phyloP scores from a whole-genome alignment of 2,329 filamentous ascomycete species.

The Aureobasidium melanogenum region DNA sequence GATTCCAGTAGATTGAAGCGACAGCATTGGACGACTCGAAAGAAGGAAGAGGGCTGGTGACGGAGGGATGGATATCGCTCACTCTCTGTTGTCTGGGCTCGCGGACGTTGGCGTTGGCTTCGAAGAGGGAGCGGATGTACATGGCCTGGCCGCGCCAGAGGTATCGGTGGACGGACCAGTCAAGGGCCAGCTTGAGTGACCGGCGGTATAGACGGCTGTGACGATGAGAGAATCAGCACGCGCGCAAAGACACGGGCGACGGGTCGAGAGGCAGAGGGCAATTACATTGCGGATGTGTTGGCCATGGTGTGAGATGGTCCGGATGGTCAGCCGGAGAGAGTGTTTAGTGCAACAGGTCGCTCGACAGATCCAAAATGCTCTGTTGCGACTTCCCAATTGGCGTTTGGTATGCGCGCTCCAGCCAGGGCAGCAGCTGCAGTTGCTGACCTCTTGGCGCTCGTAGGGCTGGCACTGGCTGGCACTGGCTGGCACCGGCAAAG shows the following conservation, averaged over 20 bases:
- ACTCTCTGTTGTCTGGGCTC: slow-evolving; percentile 84
- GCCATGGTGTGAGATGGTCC: slow-evolving; percentile 8
- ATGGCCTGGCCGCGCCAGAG: slow-evolving; percentile 93
- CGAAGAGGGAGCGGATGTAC: slow-evolving; percentile 91
- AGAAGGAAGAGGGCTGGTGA: neutral
- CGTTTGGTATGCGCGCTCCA: neutral
- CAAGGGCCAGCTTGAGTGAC: slow-evolving; percentile 83
- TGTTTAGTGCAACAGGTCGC: neutral
- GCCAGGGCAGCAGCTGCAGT: neutral
- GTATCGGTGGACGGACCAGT: slow-evolving; percentile 90
- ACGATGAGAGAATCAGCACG: neutral
- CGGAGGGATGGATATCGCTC: slow-evolving; percentile 23
- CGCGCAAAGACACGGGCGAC: neutral
- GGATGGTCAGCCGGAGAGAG: neutral
- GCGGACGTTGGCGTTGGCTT: slow-evolving; percentile 77
- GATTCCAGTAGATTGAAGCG: slow-evolving; percentile 10
- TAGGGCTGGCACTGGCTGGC: no score
- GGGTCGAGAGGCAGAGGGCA: slow-evolving; percentile 1
- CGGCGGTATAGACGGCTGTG: slow-evolving; percentile 72
- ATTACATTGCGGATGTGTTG: slow-evolving; percentile 14
- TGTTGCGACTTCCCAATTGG: neutral
- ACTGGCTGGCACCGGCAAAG: neutral
- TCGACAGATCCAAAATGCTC: neutral
- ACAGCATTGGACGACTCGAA: neutral
- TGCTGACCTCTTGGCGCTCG: slow-evolving; percentile 7